Evolutionary conservation across 768 basidiomycete species (phyloP), one percentile per base, ranked within the genome.

Genomic region (Russula lepida): DNA sequence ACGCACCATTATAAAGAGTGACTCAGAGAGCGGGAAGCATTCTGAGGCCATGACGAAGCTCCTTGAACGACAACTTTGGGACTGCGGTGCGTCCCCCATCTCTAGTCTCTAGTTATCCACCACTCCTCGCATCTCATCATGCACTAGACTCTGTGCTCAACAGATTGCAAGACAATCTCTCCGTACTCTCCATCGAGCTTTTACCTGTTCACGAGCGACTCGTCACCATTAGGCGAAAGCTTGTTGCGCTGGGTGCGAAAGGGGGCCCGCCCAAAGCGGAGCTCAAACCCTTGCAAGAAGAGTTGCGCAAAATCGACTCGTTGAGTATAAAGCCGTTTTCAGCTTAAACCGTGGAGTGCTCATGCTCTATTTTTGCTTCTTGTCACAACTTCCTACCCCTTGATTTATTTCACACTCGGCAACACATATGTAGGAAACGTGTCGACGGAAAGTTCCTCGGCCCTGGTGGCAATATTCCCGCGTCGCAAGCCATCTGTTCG

Each of bases 381-480:
- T 58, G 8, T 33, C 33, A 39, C 41, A 25, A 37, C 51, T 37
- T 25, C 30, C n/a, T 54, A 43, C 51, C 49, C 64, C 66, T 61
- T 68, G 58, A 66, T 67, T 64, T 52, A 63, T 67, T 59, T 71
- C 33, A 53, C 47, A 33, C 23, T 19, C 49, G 32, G 49, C 44
- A 51, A 58, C 39, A 9, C n/a, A 37, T 15, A 37, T 52, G 57
- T 70, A 92, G 91, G 49, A 88, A 92, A 74, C 91, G 95, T 17
- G 92, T 95, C 4, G 93, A 98, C 70, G 95, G 94, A 56, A 95
- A 95, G 72, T 98, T 98, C 74, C 78, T 95, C 21, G 93, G 92
- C 0, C 89, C 92, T 25, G 90, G 90, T 4, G 94, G 92, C 50
- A 85, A 83, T 57, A 88, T 98, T 0, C 95, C 97, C 32, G 79